phyloP scores from a whole-genome alignment of 1,139 yeast genomes.

The Suhomyces choctaworum region DNA sequence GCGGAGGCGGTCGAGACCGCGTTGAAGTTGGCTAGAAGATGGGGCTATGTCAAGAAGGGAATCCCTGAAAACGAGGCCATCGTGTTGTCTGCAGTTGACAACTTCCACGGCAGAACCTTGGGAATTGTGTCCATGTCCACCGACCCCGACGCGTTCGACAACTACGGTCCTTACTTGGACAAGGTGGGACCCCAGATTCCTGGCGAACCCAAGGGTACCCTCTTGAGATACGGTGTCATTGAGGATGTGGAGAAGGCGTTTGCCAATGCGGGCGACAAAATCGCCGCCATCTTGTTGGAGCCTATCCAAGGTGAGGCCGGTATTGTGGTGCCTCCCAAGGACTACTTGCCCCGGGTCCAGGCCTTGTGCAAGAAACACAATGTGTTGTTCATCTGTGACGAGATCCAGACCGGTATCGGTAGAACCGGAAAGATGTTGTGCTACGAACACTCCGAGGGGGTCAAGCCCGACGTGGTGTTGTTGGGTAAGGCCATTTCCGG shows the following conservation, averaged over 20 bases:
- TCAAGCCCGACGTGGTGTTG: slow-evolving; percentile 82
- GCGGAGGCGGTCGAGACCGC: slow-evolving; percentile 99
- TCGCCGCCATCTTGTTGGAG: slow-evolving; percentile 89
- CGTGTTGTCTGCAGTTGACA: slow-evolving; percentile 80
- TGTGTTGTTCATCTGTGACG: slow-evolving; percentile 89
- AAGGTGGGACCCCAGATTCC: slow-evolving; percentile 85
- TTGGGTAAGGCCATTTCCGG: slow-evolving; percentile 96
- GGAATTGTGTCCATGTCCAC: slow-evolving; percentile 96
- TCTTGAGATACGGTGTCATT: slow-evolving; percentile 75
- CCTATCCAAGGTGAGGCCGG: slow-evolving; percentile 99
- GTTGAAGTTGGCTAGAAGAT: slow-evolving; percentile 89
- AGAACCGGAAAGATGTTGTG: slow-evolving; percentile 95
- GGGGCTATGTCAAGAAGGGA: slow-evolving; percentile 92
- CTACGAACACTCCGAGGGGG: slow-evolving; percentile 78
- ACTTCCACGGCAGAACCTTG: slow-evolving; percentile 95
- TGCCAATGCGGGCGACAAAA: slow-evolving; percentile 80
- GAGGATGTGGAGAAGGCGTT: slow-evolving; percentile 87
- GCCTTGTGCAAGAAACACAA: slow-evolving; percentile 80
- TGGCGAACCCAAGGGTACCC: slow-evolving; percentile 51
- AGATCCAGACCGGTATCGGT: slow-evolving; percentile 96
- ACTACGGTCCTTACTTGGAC: slow-evolving; percentile 86
- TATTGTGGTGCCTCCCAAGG: slow-evolving; percentile 88
- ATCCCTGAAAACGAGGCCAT: slow-evolving; percentile 84
- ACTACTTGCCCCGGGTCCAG: slow-evolving; percentile 72
- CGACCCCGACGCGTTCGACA: slow-evolving; percentile 86